Base-by-base conservation (phyloP, 2,329 filamentous ascomycete genomes). In the Trichoderma sp. region DNA sequence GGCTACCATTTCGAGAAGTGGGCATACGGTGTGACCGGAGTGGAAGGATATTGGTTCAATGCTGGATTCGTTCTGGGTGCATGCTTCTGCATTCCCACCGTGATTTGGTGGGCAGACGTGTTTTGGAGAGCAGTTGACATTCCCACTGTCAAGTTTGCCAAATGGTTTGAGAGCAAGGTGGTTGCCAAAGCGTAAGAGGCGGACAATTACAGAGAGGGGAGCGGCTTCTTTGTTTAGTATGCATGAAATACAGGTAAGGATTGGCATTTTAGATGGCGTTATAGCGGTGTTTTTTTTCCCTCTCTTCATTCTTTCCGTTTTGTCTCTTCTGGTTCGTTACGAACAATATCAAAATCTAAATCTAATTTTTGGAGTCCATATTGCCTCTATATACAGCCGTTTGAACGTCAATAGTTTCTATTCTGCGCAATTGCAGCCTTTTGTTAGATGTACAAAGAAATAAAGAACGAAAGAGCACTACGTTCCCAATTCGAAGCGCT, bases 81-180 rank as follows among this genome's bases (percentile, higher is more conserved):
- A 0, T 62, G 81, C 16, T 77, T 87, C n/a, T 81, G 84, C 61
- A 80, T 88, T 16, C 85, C 86, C 0, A 76, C 82, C 2, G 81
- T 87, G 5, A 78, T 89, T 19, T 87, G 85, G 82, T 83, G 81
- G 68, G 83, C 86, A 1, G 87, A 89, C 70, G 72, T 89, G 4
- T 88, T 87, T 70, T 87, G 85, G 82, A 80, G 86, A 29, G 79
- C 80, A 2, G 82, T 89, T 19, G 87, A 89, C 72, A 82, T 83
- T 62, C 86, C 86, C 0, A 83, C 83, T 7, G 87, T 89, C 64
- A 82, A 81, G 73, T 85, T 89, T 72, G 83, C 86, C 24, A 87
- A 83, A 74, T 87, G 85, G 86, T 72, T 87, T 2, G 86, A 88
- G 76, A 77, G 72, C 58, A 81, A 79, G 71, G 81, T 81, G 70